Conservation (phyloP, 768 basidiomycete species). For the Lentinula guzmanii region DNA sequence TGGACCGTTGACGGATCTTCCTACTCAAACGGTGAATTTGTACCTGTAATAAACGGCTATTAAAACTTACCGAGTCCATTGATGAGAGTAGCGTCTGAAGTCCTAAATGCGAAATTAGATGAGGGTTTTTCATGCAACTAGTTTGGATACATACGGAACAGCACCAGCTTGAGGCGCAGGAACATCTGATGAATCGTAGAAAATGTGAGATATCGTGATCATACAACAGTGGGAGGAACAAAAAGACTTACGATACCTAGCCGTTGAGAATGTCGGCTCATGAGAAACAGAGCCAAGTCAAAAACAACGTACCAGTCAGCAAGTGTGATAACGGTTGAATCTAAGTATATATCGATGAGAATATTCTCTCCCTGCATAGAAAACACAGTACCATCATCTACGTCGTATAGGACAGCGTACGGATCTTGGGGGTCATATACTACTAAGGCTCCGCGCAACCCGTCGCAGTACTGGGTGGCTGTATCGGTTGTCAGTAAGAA, state of each 20-base stretch:
- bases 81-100: conserved; percentile 20
- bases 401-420: conserved; percentile 15
- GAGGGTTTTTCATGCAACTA: background rate
- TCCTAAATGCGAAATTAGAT: background rate
- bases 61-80: conserved; percentile 25
- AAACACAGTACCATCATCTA: conserved; percentile 22
- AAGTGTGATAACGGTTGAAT: conserved; percentile 24
- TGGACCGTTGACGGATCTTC: background rate
- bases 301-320: conserved; percentile 23
- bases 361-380: background rate
- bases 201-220: too few relatives aligned
- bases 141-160: conserved; percentile 2
- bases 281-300: background rate
- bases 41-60: background rate
- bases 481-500: background rate
- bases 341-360: background rate
- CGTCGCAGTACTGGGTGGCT: conserved; percentile 32
- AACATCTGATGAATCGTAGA: conserved; percentile 8
- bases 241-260: conserved; percentile 2
- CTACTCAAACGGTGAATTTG: background rate
- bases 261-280: background rate
- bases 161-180: conserved; percentile 3
- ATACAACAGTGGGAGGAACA: background rate
- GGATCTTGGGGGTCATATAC: conserved; percentile 32
- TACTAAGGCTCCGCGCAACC: conserved; percentile 28